A percentile compares a stretch with the other conserved stretches of the same genome.
phyloP scores from a whole-genome alignment of 768 basidiomycete genomes.

The Xerocomellus chrysenteron region DNA sequence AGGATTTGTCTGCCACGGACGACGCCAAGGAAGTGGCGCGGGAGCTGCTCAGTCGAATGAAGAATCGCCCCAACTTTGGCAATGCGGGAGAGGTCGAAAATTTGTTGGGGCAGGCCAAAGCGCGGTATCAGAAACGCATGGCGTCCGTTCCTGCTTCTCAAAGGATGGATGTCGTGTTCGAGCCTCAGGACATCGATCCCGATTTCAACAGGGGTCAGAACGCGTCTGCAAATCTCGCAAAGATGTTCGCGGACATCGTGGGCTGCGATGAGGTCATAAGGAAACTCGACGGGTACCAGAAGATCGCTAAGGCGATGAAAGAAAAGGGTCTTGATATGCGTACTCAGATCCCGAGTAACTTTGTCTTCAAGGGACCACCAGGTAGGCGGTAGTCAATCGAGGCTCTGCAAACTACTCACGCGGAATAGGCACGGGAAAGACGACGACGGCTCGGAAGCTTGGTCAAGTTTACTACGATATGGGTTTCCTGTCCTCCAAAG shows the following conservation, averaged over 20 bases:
- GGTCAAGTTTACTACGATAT: constrained; percentile 66
- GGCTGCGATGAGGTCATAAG: constrained; percentile 56
- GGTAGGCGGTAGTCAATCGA: constrained; percentile 35
- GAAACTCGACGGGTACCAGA: constrained; percentile 52
- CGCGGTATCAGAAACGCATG: constrained; percentile 43
- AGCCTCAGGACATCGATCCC: constrained; percentile 61
- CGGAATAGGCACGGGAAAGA: constrained; percentile 60
- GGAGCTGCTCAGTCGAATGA: constrained; percentile 39
- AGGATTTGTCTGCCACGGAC: constrained; percentile 57
- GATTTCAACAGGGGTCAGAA: constrained; percentile 51
- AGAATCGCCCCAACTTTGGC: constrained; percentile 59
- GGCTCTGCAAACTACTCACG: background rate
- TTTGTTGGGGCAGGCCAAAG: constrained; percentile 52
- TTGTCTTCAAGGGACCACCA: constrained; percentile 74
- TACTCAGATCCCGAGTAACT: constrained; percentile 56
- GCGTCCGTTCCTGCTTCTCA: constrained; percentile 24
- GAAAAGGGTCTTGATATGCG: constrained; percentile 42
- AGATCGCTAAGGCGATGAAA: constrained; percentile 46
- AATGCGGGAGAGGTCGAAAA: constrained; percentile 70
- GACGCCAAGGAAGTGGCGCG: constrained; percentile 58
- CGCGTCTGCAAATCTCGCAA: constrained; percentile 51
- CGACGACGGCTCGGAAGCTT: constrained; percentile 61
- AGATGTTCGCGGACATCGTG: constrained; percentile 63
- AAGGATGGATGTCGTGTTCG: constrained; percentile 34
- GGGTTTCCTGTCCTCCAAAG: constrained; percentile 50